These are phyloP conservation scores for Sisymbrium irio DNA, from an alignment of 345 rosid species.

Conservation along the genomic window DNA sequence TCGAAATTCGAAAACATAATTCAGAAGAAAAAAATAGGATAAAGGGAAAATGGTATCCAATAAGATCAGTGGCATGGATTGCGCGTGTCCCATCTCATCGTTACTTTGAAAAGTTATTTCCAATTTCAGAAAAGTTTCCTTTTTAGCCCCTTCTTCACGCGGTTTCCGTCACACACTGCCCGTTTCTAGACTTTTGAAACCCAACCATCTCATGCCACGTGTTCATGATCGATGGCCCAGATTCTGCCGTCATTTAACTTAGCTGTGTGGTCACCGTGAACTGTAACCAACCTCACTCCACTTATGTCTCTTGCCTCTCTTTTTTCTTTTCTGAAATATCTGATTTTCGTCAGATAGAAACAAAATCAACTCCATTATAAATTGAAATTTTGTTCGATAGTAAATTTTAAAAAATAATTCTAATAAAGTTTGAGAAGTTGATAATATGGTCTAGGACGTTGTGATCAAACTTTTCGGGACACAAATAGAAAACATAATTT, in stretches of 20 bases:
- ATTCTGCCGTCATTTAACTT: slow-evolving; percentile 18
- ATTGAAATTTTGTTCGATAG: not conserved
- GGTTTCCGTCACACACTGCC: slow-evolving; percentile 19
- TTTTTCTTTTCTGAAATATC: not conserved
- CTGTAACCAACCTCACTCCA: slow-evolving; percentile 31
- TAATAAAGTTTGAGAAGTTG: too few relatives aligned
- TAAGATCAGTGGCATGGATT: slow-evolving; percentile 20
- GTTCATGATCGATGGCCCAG: not conserved
- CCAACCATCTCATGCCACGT: slow-evolving; percentile 21
- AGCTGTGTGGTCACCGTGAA: slow-evolving; percentile 33
- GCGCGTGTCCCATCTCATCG: slow-evolving; percentile 30
- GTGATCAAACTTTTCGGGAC: not conserved
- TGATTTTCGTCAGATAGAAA: not conserved
- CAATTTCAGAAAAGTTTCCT: not conserved
- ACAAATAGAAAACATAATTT: not conserved
- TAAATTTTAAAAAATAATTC: too few relatives aligned
- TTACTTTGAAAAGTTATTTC: slow-evolving; percentile 10
- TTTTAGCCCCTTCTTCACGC: slow-evolving; percentile 25
- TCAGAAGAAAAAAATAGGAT: not conserved
- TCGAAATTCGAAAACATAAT: not conserved
- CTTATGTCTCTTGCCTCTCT: slow-evolving; percentile 1
- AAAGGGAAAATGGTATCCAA: not conserved
- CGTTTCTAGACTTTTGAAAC: slow-evolving; percentile 7
- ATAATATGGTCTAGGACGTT: not conserved
- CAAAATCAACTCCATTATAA: not conserved